phyloP scores from a whole-genome alignment of 1,284 basidiomycete genomes.

The Leccinum huronense region DNA sequence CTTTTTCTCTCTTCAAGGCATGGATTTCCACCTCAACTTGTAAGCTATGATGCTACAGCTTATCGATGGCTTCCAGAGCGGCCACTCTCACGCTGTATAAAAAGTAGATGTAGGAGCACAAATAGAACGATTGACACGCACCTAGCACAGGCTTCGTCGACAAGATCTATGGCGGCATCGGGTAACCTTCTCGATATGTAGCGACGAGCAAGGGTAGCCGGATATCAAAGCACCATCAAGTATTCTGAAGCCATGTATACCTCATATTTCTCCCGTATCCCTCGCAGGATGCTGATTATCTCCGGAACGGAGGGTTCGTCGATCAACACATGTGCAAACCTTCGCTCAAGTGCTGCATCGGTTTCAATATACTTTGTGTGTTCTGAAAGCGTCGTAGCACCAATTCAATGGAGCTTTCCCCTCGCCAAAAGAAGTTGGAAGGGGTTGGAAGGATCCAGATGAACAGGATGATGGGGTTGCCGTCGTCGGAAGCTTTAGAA shows the following conservation, averaged over 20 bases:
- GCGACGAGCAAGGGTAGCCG: constrained; percentile 91
- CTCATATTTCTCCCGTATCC: constrained; percentile 77
- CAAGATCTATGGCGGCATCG: constrained; percentile 89
- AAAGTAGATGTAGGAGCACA: constrained; percentile 8
- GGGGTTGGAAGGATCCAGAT: constrained; percentile 87
- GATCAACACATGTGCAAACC: constrained; percentile 93
- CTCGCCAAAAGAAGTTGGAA: constrained; percentile 90
- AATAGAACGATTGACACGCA: constrained; percentile 33
- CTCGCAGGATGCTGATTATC: constrained; percentile 90
- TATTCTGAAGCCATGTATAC: constrained; percentile 92
- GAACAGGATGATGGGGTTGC: constrained; percentile 87
- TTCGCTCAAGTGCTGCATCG: constrained; percentile 90
- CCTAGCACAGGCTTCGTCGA: constrained; percentile 93
- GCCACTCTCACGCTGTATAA: constrained; percentile 80
- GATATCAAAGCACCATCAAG: constrained; percentile 88
- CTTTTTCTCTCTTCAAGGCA: constrained; percentile 92
- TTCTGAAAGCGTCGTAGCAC: constrained; percentile 92
- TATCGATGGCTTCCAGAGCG: constrained; percentile 92
- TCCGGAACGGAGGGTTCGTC: constrained; percentile 91
- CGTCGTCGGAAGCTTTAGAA: constrained; percentile 87
- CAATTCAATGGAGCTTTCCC: constrained; percentile 87
- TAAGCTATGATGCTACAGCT: constrained; percentile 88
- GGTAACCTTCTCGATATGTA: constrained; percentile 88
- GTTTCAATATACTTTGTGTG: constrained; percentile 97
- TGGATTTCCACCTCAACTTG: constrained; percentile 96